Percentiles rank a stretch among this genome's conserved stretches.
Conservation (phyloP, 306 rosid genomes). For the Echinosophora koreensis region DNA sequence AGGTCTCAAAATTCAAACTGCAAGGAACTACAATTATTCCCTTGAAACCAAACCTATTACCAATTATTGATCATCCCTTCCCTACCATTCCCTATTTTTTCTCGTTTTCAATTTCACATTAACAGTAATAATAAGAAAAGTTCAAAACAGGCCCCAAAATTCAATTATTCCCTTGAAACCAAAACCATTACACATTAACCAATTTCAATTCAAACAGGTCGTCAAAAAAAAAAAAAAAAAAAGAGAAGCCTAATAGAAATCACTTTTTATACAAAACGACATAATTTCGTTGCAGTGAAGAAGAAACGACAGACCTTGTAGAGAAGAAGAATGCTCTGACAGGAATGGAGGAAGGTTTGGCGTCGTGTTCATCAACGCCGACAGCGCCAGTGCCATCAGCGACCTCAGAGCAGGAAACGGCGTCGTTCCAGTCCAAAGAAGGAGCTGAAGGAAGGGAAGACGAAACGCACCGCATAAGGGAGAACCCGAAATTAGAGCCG, state of each 20-base stretch:
- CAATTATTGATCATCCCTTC: background rate
- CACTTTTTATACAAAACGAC: background rate
- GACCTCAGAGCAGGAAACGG: conserved; percentile 74
- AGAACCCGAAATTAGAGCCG: conserved; percentile 20
- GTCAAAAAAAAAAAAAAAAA: background rate
- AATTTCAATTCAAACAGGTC: background rate
- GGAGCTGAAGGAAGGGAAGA: conserved; percentile 52
- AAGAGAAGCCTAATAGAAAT: background rate
- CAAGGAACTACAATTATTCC: background rate
- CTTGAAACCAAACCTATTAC: background rate
- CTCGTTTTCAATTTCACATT: background rate
- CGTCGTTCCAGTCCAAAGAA: conserved; percentile 75
- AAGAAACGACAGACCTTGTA: conserved; percentile 52
- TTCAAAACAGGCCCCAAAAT: too few species aligned
- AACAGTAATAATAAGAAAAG: background rate
- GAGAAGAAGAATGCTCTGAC: conserved; percentile 91
- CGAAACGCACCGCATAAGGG: conserved; percentile 61
- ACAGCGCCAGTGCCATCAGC: conserved; percentile 43
- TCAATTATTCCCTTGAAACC: too few species aligned
- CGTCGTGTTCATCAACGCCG: conserved; percentile 48
- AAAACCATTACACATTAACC: background rate
- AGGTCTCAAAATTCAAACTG: background rate
- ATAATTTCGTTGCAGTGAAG: background rate
- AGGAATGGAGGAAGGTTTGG: conserved; percentile 67
- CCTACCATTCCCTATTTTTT: background rate